Base-by-base conservation (phyloP, 441 rosid genomes). In the Populus tomentosa region DNA sequence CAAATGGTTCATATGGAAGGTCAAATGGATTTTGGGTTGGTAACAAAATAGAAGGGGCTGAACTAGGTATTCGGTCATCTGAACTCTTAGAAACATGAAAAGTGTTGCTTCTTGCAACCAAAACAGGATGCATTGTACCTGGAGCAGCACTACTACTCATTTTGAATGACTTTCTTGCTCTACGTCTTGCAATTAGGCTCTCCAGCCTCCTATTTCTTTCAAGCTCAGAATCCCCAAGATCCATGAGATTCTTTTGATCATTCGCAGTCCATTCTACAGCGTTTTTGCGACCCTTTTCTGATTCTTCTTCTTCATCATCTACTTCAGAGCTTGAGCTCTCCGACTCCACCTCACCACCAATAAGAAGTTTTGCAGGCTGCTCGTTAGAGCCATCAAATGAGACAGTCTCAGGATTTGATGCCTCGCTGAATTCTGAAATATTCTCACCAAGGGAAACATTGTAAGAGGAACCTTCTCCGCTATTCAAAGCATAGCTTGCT, bases 231-330 rank as follows among this genome's bases (percentile, higher is more conserved):
- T 85, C 67, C 21, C 99, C 97, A 9, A 94, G 93, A 80, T 95
- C 97, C 94, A 90, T 89, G 7, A 90, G 83, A 79, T 94, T 94
- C 87, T 92, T 89, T 78, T 94, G 95, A 82, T 96, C 98, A 82
- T 89, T 90, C 74, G 85, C 92, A 7, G 88, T 92, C 98, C 97
- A 93, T 80, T 86, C 91, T 24, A 90, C 84, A 0, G 87, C 91
- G 71, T 83, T 80, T 50, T 80, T 84, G 71, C 80, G 61, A 21
- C 74, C 78, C 61, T 59, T 75, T 50, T 69, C 80, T 7, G 74
- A 73, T n/a, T 81, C 85, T 24, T 84, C 94, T 2, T 90, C 86
- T 0, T 76, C 83, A 23, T 91, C 82, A 40, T 80, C 84, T 53
- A 79, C 90, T 56, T 85, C 94, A 9, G 85, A 76, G 69, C 84